phyloP scores from a whole-genome alignment of 192 early-diverging fungal species.

The Rhizoclosmatium sp. region DNA sequence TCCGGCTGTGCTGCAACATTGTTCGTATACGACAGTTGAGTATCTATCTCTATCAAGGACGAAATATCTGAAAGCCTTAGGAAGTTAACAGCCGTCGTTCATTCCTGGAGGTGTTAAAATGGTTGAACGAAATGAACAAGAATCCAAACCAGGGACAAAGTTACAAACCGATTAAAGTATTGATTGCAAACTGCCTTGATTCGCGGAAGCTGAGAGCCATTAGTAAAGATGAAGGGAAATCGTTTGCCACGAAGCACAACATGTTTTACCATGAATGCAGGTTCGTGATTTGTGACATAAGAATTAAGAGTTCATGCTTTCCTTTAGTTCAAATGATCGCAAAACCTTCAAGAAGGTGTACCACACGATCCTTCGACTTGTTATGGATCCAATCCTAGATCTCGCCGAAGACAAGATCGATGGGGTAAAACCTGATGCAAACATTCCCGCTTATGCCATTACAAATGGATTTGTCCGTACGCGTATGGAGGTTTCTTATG shows the following conservation, averaged over 20 bases:
- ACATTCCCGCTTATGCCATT: not conserved
- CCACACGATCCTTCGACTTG: constrained; percentile 2
- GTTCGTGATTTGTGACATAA: constrained; percentile 1
- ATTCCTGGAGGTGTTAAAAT: constrained; percentile 19
- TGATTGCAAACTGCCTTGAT: constrained; percentile 22
- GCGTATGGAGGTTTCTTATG: not conserved
- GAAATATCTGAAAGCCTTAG: not conserved
- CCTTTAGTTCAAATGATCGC: constrained; percentile 9
- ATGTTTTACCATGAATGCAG: constrained; percentile 36
- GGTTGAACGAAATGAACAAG: constrained; percentile 23
- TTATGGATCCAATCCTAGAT: constrained; percentile 12
- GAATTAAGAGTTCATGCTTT: not conserved
- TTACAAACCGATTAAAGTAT: constrained; percentile 19
- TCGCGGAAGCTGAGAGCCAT: not conserved
- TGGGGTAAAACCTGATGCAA: not conserved
- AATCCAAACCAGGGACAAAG: not conserved
- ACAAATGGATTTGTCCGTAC: constrained; percentile 1
- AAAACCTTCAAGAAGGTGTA: constrained; percentile 24
- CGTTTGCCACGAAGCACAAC: constrained; percentile 13
- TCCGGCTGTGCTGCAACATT: constrained; percentile 26
- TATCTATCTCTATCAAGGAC: not conserved
- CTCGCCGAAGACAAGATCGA: not conserved
- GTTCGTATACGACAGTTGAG: constrained; percentile 27
- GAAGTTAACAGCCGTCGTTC: constrained; percentile 25
- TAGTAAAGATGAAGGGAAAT: not conserved